Base-by-base conservation (phyloP, 768 basidiomycete species). In the Podaxis sp. region DNA sequence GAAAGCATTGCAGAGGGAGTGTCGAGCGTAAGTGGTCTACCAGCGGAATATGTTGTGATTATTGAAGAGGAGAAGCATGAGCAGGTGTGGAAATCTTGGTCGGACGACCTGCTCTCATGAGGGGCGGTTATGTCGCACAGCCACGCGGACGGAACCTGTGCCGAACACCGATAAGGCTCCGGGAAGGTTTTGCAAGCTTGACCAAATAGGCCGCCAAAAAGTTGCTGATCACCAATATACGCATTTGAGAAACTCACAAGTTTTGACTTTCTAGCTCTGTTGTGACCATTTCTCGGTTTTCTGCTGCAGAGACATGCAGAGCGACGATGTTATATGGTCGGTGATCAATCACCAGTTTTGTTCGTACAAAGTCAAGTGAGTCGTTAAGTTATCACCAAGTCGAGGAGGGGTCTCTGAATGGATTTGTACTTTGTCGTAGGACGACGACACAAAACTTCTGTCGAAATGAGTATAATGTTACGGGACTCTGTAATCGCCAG, bases 321-420 rank as follows among this genome's bases (percentile, higher is more conserved):
- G 89, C 77, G 96, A 99, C 91, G 96, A 99, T 77, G 92, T 98
- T 67, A 98, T 99, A 67, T 99, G 96, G 96, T 92, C 88, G 19
- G 92, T 95, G 33, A 95, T 96, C 73, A 94, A 93, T 76, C 84
- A 86, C 61, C 93, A 95, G 70, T 98, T 98, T 75, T 99, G 97
- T 80, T 97, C 96, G 0, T 99, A 96, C 77, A 99, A 98, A 91
- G 96, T 99, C 82, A 99, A 96, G 96, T 96, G 69, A 73, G 93
- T 80, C 52, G 3, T 8, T 15, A 24, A 36, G 48, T 33, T 26
- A 15, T 42, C 30, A 53, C 46, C 30, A 8, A 28, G 49, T 51
- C 19, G 8, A 26, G 49, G 24, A 11, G 49, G 3, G 24, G 49
- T 51, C 12, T 28, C 55, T 66, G 65, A 57, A 68, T 46, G 44